Evolutionary conservation across 257 asterid genomes (phyloP).

Genomic region (Capsicum rhomboideum): DNA sequence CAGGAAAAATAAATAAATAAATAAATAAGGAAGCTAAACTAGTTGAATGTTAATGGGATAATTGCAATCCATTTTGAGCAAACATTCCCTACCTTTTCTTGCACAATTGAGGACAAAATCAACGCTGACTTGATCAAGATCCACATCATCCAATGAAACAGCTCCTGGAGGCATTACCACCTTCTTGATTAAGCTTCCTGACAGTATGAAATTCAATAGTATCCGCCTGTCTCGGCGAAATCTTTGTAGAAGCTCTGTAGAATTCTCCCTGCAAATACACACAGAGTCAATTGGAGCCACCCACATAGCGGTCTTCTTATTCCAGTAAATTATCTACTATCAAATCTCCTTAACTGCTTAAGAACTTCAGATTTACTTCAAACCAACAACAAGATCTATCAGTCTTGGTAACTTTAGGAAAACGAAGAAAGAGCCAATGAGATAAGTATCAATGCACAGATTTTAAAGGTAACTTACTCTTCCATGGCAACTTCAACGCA

Average conservation of each 20-base stretch:
- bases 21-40: background rate
- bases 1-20: background rate
- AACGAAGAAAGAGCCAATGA: background rate
- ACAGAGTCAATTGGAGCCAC: background rate
- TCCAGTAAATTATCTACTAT: background rate
- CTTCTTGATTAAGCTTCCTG: constrained; percentile 85
- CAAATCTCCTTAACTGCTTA: background rate
- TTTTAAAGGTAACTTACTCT: background rate
- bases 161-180: constrained; percentile 99
- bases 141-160: constrained; percentile 91
- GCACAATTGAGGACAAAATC: constrained; percentile 81
- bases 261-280: constrained; percentile 51
- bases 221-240: constrained; percentile 83
- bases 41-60: background rate
- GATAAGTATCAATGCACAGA: background rate
- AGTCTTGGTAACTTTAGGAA: background rate
- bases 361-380: background rate
- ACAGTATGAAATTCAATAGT: constrained; percentile 67
- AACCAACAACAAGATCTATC: background rate
- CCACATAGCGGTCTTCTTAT: background rate
- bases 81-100: constrained; percentile 73
- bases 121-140: constrained; percentile 96
- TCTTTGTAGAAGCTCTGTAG: constrained; percentile 70
- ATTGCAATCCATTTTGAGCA: background rate
- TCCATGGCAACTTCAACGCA: background rate